Conservation (phyloP, 2,329 filamentous ascomycete species). For the Akanthomyces dipterigenus region DNA sequence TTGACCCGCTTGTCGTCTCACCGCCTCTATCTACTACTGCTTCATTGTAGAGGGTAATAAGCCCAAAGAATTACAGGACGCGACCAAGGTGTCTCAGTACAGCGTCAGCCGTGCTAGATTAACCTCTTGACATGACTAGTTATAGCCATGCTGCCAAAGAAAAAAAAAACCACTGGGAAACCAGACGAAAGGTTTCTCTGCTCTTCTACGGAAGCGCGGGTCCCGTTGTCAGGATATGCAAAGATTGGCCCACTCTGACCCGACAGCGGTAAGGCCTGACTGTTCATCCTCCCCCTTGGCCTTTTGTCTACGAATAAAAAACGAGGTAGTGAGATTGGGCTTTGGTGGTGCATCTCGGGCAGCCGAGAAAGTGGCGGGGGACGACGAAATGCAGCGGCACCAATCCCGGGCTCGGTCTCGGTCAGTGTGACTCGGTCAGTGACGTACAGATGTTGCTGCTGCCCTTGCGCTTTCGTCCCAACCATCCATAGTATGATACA, state of each 20-base stretch:
- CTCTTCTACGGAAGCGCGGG: not conserved
- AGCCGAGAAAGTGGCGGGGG: not conserved
- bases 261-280: conserved; percentile 3
- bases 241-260: not conserved
- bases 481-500: too few relatives aligned
- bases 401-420: not conserved
- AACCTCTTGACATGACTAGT: not conserved
- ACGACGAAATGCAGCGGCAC: not conserved
- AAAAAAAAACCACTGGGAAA: not conserved
- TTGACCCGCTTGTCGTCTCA: not conserved
- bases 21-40: not conserved
- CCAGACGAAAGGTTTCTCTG: not conserved
- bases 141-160: not conserved
- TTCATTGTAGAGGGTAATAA: not conserved
- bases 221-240: not conserved
- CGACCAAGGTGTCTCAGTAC: not conserved
- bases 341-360: not conserved
- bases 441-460: not conserved
- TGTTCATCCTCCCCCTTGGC: not conserved
- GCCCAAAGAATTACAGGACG: not conserved
- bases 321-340: not conserved
- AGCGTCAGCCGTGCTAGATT: not conserved
- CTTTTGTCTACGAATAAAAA: not conserved
- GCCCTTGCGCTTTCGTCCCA: too few relatives aligned
- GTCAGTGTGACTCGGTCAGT: not conserved